Percentiles rank a stretch among this genome's conserved stretches.
Evolutionary conservation across 108 stramenopile species (phyloP).

Genomic region (Skeletonema tropicum): DNA sequence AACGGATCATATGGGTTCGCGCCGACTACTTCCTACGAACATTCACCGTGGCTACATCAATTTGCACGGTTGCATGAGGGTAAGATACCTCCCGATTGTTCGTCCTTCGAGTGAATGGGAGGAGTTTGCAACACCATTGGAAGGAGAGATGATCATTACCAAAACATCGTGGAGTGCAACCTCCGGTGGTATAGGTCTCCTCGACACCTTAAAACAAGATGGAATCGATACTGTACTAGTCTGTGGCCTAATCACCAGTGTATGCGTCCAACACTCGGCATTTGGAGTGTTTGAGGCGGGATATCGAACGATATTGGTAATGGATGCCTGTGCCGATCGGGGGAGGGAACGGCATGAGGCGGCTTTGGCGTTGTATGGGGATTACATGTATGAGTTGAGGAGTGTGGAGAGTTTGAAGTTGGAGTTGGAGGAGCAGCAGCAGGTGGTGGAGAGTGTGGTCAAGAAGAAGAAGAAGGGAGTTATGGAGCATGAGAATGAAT

Average conservation of each 20-base stretch:
- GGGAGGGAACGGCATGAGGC: constrained; percentile 62
- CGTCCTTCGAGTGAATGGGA: constrained; percentile 46
- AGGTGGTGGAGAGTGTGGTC: not conserved
- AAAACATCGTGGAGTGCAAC: constrained; percentile 61
- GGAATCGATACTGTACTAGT: constrained; percentile 65
- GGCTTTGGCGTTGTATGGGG: constrained; percentile 68
- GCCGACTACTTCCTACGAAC: constrained; percentile 62
- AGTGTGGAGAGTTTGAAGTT: not conserved
- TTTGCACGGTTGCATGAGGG: constrained; percentile 61
- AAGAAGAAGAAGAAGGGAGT: not conserved
- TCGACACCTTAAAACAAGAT: constrained; percentile 40
- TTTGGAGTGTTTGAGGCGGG: constrained; percentile 77
- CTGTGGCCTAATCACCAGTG: constrained; percentile 70
- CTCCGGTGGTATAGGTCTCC: constrained; percentile 39
- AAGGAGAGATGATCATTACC: constrained; percentile 57
- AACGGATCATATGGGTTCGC: constrained; percentile 65
- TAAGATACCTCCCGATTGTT: constrained; percentile 2
- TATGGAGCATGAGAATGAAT: not conserved
- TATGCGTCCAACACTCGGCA: constrained; percentile 77
- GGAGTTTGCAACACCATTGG: constrained; percentile 60
- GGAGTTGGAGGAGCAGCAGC: not conserved
- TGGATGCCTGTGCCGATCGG: constrained; percentile 70
- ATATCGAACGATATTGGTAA: constrained; percentile 60
- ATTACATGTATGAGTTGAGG: constrained; percentile 69
- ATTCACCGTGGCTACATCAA: constrained; percentile 65